Evolutionary conservation across 225 moss, liverwort and hornwort species (phyloP).

Genomic region (Straminergon stramineum): DNA sequence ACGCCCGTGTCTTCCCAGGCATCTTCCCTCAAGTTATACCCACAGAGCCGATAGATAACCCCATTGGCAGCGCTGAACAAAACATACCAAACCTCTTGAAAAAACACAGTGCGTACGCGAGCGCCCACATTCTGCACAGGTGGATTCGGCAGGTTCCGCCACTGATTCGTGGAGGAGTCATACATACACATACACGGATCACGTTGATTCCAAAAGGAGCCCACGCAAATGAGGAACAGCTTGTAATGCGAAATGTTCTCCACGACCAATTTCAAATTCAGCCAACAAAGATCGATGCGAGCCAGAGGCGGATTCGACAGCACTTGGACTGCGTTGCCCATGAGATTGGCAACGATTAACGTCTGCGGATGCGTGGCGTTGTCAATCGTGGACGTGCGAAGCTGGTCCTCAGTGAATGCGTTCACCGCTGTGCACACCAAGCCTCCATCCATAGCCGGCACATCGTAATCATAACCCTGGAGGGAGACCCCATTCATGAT

Average conservation of each 20-base stretch:
- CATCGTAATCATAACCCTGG: not conserved
- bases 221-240: not conserved
- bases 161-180: not conserved
- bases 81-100: constrained; percentile 1
- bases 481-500: not conserved
- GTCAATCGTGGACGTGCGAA: not conserved
- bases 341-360: constrained; percentile 9
- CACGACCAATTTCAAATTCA: constrained; percentile 3
- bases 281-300: not conserved
- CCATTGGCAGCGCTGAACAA: not conserved
- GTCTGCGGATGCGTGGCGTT: not conserved
- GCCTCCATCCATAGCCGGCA: constrained; percentile 7
- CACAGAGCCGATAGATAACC: not conserved
- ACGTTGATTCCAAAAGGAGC: not conserved
- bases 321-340: not conserved
- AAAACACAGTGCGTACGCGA: not conserved
- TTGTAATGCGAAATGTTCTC: not conserved
- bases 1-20: constrained; percentile 3
- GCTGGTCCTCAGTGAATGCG: not conserved
- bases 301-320: constrained; percentile 9
- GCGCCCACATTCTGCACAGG: not conserved
- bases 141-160: constrained; percentile 5
- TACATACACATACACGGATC: not conserved
- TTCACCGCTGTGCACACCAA: constrained; percentile 1
- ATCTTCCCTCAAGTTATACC: not conserved